Conservation (phyloP, 805 yeast genomes). For the Schizosaccharomyces japonicus region DNA sequence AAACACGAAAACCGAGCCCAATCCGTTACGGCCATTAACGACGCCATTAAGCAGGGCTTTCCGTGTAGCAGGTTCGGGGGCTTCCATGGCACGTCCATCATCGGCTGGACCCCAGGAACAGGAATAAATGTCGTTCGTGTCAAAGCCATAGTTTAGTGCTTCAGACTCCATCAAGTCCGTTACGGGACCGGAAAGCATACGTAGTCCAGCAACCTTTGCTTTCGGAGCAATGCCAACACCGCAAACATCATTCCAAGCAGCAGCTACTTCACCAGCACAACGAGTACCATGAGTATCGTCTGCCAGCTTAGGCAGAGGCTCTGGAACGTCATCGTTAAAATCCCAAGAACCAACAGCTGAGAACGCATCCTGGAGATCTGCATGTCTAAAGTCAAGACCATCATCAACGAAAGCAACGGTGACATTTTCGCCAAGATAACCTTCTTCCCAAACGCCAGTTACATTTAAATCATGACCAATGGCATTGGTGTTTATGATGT, state of each 20-base stretch:
- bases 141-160: slow-evolving; percentile 56
- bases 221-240: slow-evolving; percentile 93
- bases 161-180: slow-evolving; percentile 79
- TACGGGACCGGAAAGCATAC: slow-evolving; percentile 63
- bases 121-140: slow-evolving; percentile 74
- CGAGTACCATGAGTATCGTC: slow-evolving; percentile 92
- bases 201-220: slow-evolving; percentile 67
- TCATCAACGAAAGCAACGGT: slow-evolving; percentile 84
- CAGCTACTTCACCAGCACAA: slow-evolving; percentile 95
- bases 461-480: slow-evolving; percentile 78
- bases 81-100: slow-evolving; percentile 68
- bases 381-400: slow-evolving; percentile 64
- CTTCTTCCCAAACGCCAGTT: slow-evolving; percentile 58
- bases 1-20: slow-evolving; percentile 78
- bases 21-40: slow-evolving; percentile 51
- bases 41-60: slow-evolving; percentile 71
- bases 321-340: slow-evolving; percentile 47
- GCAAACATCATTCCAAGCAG: slow-evolving; percentile 54
- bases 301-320: slow-evolving; percentile 55
- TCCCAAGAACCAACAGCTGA: slow-evolving; percentile 68
- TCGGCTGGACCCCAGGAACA: slow-evolving; percentile 98
- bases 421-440: slow-evolving; percentile 46
- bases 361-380: slow-evolving; percentile 45
- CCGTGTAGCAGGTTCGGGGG: slow-evolving; percentile 54
- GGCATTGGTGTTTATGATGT: slow-evolving; percentile 44